Conservation (phyloP, 148 eudicot species). For the Persicaria maculosa region DNA sequence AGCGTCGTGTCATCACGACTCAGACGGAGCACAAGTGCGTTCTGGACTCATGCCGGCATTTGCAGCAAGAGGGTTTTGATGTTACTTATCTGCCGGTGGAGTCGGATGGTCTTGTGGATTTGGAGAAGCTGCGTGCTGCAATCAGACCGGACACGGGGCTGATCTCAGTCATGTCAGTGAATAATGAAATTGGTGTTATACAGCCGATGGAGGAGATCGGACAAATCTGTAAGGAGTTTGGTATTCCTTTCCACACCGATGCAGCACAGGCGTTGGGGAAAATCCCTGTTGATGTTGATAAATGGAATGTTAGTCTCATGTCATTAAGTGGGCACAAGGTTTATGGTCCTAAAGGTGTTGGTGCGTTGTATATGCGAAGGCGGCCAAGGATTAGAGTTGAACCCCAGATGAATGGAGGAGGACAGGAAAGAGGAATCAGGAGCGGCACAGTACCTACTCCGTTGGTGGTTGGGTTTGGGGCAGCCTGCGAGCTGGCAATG, state of each 20-base stretch:
- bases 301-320: constrained; percentile 84
- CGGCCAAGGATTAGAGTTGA: constrained; percentile 74
- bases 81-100: constrained; percentile 71
- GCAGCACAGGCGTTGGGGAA: constrained; percentile 93
- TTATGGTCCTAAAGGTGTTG: constrained; percentile 88
- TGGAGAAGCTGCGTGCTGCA: constrained; percentile 36
- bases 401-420: constrained; percentile 96
- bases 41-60: constrained; percentile 79
- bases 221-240: constrained; percentile 57
- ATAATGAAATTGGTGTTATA: constrained; percentile 84
- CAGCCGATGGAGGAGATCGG: constrained; percentile 89
- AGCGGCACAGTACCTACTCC: constrained; percentile 95
- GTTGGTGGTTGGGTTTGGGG: constrained; percentile 83
- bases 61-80: constrained; percentile 86
- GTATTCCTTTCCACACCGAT: constrained; percentile 70
- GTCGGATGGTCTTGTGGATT: constrained; percentile 57
- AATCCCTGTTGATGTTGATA: constrained; percentile 72
- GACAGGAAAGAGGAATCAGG: constrained; percentile 87
- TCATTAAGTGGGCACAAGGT: constrained; percentile 89
- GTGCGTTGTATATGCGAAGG: constrained; percentile 81
- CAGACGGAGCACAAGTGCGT: constrained; percentile 98
- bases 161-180: constrained; percentile 78
- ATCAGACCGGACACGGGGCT: constrained; percentile 78
- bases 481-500: constrained; percentile 76
- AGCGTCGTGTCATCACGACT: constrained; percentile 78